Base-by-base conservation (phyloP, 2,329 filamentous ascomycete species). In the Juglanconis juglandina region DNA sequence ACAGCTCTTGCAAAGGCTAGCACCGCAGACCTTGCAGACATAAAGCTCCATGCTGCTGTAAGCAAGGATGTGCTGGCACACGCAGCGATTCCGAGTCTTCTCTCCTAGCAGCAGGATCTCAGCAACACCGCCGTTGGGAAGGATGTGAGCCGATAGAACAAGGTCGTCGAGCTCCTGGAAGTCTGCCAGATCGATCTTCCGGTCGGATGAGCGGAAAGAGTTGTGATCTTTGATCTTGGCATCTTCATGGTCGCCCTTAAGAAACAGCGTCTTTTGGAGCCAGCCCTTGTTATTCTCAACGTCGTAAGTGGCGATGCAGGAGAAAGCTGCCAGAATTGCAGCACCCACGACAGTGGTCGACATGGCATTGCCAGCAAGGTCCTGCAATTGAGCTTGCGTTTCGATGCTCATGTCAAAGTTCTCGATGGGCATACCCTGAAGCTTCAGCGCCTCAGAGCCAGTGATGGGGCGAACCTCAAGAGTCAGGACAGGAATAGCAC, bases 291-390 rank as follows among this genome's bases (percentile, higher is more conserved):
- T 41, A 6, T 51, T 9, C 5, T 35, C n/a, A 6, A n/a, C 1
- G 13, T 14, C 47, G 5, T 54, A 32, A 7, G 34, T 34, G 7
- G 61, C 61, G 11, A 63, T 30, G 5, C 50, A 39, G 1, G 51
- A 50, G 1, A 93, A 70, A 0, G 84, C 80, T 1, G 84, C 76
- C 2, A 91, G 67, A 1, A 90, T 79, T 0, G 83, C 82, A 1
- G 82, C 78, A 3, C 87, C 88, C 9, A 92, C 84, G 1, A 92
- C 87, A 0, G 90, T 89, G 0, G 85, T 85, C 1, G 83, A 86
- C 90, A 94, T 94, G 0, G 90, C 90, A 69, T 95, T 94, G 0
- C 90, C 90, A 2, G 88, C 89, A 2, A 94, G 75, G 64, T 92
- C 85, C 63, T 87, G 84, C 2, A 91, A 75, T 17, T 92, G 76